Evolutionary conservation across 179 eudicot species (phyloP), one percentile per base, ranked within the genome.

Genomic region (Spinacia oleracea): DNA sequence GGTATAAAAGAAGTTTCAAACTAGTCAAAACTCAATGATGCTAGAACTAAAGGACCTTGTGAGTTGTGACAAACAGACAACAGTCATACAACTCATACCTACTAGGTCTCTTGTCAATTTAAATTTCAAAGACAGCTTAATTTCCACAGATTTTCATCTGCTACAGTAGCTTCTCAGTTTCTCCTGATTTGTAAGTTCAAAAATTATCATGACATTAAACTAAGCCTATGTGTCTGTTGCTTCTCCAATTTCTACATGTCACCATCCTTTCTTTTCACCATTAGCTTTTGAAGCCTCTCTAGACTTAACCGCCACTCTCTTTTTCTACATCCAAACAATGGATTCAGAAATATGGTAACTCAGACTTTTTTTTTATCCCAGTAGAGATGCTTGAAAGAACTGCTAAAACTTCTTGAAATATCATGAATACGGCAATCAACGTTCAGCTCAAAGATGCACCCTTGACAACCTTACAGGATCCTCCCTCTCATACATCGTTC

Each of bases 361-460:
- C n/a, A 15, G 53, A 38, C 16, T 14, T 12, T 38, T 42, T 0
- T 5, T 38, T 55, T 11, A 78, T 12, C 48, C 27, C 65, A 27
- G 42, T 15, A 40, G 21, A 58, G 29, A 58, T 15, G 20, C 27
- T 31, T 32, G 25, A 32, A 12, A 45, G 8, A 6, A 32, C 31
- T 18, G 67, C 40, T 78, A 45, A 43, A 77, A 70, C 20, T 46
- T 48, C n/a, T 11, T 9, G 23, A 27, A 65, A 23, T 12, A 48
- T 0, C 38, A 69, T 42, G 40, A 16, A 50, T 9, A n/a, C 14
- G 20, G 25, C 20, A 46, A 34, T 23, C 27, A 15, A n/a, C 3
- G 66, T 35, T 77, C 48, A 27, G 25, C 35, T 14, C 50, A 32
- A 77, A 66, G 48, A 77, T 32, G 8, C 34, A 77, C 51, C 66